These are phyloP conservation scores for Effrenium voratum DNA, from an alignment of 73 alveolate species.

Conservation along the genomic window DNA sequence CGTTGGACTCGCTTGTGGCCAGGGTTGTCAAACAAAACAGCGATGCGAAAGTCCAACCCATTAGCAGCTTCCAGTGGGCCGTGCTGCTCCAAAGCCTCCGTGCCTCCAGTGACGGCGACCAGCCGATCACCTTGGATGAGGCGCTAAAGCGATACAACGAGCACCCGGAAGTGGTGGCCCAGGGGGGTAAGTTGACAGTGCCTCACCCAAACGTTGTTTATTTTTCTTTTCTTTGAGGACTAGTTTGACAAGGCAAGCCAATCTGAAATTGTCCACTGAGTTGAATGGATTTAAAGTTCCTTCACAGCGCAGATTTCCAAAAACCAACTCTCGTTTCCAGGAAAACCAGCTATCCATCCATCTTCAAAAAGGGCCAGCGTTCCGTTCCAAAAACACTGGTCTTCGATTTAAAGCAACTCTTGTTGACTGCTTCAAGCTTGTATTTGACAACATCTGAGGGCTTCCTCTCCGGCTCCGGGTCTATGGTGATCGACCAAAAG, in stretches of 20 bases:
- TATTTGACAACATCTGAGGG: too few relatives aligned
- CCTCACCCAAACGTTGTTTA: too few relatives aligned
- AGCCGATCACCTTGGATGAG: not conserved
- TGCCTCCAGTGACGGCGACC: not conserved
- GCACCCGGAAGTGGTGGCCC: conserved; percentile 20
- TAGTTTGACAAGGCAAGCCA: too few relatives aligned
- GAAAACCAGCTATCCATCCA: too few relatives aligned
- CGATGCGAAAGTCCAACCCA: conserved; percentile 32
- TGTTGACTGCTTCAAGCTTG: too few relatives aligned
- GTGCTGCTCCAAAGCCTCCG: not conserved
- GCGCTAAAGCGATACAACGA: not conserved
- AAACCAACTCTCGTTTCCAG: not conserved
- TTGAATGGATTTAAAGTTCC: not conserved
- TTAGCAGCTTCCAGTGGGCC: conserved; percentile 13
- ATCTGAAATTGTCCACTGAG: not conserved
- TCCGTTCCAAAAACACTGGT: too few relatives aligned
- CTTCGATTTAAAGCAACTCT: too few relatives aligned
- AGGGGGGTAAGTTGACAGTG: conserved; percentile 3
- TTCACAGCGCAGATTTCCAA: not conserved
- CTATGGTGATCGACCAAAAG: not conserved
- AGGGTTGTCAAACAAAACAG: not conserved
- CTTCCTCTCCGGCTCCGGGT: conserved; percentile 28
- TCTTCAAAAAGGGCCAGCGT: too few relatives aligned
- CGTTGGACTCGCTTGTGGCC: not conserved
- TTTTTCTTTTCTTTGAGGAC: too few relatives aligned